Evolutionary conservation across 306 rosid genomes (phyloP), one percentile per base, ranked within the genome.

Genomic region (Quillaja saponaria): DNA sequence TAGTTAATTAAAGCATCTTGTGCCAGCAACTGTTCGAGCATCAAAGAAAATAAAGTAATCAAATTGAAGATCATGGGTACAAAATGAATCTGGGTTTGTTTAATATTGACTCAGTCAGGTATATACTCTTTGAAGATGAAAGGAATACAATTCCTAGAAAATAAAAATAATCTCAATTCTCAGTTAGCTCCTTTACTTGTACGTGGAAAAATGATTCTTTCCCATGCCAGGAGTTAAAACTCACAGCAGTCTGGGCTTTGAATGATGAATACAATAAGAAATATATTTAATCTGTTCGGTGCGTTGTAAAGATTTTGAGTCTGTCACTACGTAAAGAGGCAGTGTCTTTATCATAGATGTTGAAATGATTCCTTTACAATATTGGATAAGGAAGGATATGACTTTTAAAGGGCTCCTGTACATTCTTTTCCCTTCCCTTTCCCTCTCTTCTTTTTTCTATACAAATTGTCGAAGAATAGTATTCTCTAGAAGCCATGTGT

Each of bases 361-460:
- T 9, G 21, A 31, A 81, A 55, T 61, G 60, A 71, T 62, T 79
- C 76, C 63, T 56, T 16, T 8, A 67, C 57, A n/a, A n/a, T n/a
- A 67, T 25, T 54, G 58, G n/a, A 58, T 55, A 49, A 48, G 56
- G 64, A 63, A 58, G 48, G 63, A 39, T 49, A 57, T 19, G 40
- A 40, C 49, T 13, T 16, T 25, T 21, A 49, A 48, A 61, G 62
- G 69, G 48, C 51, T 41, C 46, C 11, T 11, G 41, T 48, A 35
- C 51, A 40, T 66, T 50, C 39, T 5, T 55, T 75, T 19, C 33
- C 66, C 66, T 40, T n/a, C n/a, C n/a, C n/a, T n/a, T n/a, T n/a
- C n/a, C n/a, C n/a, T n/a, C n/a, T n/a, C n/a, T n/a, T n/a, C n/a
- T n/a, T n/a, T n/a, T n/a, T n/a, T n/a, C n/a, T n/a, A n/a, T 8